A percentile compares a stretch with the other conserved stretches of the same genome.
Evolutionary conservation across 140 eudicot genomes (phyloP).

Genomic region (Bidens hawaiensis): DNA sequence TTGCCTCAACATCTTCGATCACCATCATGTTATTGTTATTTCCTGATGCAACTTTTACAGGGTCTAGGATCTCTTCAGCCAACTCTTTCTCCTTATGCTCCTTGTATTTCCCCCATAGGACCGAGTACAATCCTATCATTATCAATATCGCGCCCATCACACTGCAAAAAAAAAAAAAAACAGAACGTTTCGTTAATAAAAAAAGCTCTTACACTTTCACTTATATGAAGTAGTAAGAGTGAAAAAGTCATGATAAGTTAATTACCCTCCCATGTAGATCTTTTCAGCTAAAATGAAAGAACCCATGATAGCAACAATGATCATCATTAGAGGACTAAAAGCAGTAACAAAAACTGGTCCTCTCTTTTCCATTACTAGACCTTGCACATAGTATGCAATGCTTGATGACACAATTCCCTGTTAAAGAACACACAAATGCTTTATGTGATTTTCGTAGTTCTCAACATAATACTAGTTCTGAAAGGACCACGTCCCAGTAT

Average conservation of each 20-base stretch:
- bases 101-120: constrained; percentile 95
- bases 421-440: not conserved
- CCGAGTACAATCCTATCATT: constrained; percentile 84
- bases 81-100: constrained; percentile 72
- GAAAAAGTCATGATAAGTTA: not conserved
- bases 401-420: constrained; percentile 98
- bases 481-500: no score
- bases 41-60: constrained; percentile 41
- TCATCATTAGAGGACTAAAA: constrained; percentile 98
- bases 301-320: constrained; percentile 98
- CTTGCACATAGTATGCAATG: constrained; percentile 98
- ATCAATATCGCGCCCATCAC: constrained; percentile 75
- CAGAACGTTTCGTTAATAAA: not conserved
- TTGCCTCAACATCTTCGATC: constrained; percentile 40
- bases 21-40: constrained; percentile 26
- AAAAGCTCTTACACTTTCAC: not conserved
- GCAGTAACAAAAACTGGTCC: constrained; percentile 99
- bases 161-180: no score
- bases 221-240: not conserved
- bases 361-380: constrained; percentile 89
- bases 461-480: no score
- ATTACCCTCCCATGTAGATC: constrained; percentile 90
- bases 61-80: constrained; percentile 47
- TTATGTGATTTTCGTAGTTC: no score
- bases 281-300: constrained; percentile 92